phyloP scores from a whole-genome alignment of 2,329 filamentous ascomycete genomes.

The Bipolaris cookei region DNA sequence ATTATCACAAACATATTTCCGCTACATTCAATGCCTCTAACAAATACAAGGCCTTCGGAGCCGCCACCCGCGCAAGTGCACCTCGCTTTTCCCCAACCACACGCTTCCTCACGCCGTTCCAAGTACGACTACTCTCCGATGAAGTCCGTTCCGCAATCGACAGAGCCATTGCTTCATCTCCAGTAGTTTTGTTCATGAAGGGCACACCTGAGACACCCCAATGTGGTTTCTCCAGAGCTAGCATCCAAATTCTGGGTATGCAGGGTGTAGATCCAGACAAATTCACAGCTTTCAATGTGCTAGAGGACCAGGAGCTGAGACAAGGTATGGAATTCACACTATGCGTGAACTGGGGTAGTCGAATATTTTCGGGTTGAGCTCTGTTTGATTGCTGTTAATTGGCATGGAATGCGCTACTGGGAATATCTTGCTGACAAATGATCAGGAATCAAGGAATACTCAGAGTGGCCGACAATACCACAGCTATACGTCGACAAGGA shows the following conservation, averaged over 20 bases:
- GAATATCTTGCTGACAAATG: constrained; percentile 22
- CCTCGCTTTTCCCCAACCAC: constrained; percentile 44
- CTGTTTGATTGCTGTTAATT: neutral
- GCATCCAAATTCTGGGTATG: constrained; percentile 90
- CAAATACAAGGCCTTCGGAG: constrained; percentile 44
- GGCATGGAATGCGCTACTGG: neutral
- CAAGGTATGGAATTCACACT: constrained; percentile 61
- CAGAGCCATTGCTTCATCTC: constrained; percentile 83
- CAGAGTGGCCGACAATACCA: constrained; percentile 98
- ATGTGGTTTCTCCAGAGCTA: constrained; percentile 94
- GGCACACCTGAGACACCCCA: constrained; percentile 94
- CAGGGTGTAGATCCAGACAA: constrained; percentile 95
- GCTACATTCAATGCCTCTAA: constrained; percentile 9
- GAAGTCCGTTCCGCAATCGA: constrained; percentile 85
- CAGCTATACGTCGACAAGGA: constrained; percentile 96
- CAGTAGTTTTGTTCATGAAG: constrained; percentile 99
- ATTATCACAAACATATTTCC: neutral
- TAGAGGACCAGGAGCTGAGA: constrained; percentile 88
- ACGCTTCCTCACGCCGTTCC: constrained; percentile 55
- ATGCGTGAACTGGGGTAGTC: too few relatives aligned
- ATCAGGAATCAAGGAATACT: constrained; percentile 96
- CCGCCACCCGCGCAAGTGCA: constrained; percentile 39
- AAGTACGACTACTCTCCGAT: constrained; percentile 75
- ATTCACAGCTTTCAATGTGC: constrained; percentile 97
- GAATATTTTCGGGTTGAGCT: neutral